These are phyloP conservation scores for Syzygium aqueum DNA, from an alignment of 345 rosid genomes.

Conservation along the genomic window DNA sequence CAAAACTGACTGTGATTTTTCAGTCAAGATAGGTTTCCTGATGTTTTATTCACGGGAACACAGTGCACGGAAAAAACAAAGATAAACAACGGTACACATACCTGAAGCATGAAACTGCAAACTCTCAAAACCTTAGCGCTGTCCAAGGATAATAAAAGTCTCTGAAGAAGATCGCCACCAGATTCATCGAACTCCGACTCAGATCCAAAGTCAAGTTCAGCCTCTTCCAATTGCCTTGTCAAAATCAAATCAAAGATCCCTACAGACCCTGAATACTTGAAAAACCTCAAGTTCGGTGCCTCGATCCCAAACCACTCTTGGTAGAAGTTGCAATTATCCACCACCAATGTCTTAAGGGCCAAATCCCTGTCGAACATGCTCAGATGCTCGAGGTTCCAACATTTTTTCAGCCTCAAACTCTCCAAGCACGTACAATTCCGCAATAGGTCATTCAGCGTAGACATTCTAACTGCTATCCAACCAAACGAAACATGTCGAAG, in stretches of 20 bases:
- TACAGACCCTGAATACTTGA: constrained; percentile 8
- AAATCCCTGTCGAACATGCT: not conserved
- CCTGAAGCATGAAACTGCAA: constrained; percentile 27
- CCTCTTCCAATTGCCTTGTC: constrained; percentile 6
- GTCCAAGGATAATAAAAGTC: constrained; percentile 6
- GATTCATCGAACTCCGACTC: constrained; percentile 8
- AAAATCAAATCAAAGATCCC: constrained; percentile 2
- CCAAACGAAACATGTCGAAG: constrained; percentile 24
- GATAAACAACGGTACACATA: not conserved
- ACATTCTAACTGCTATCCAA: constrained; percentile 9
- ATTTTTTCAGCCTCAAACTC: constrained; percentile 23
- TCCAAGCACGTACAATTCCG: constrained; percentile 10
- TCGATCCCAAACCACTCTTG: not conserved
- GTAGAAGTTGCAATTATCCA: constrained; percentile 18
- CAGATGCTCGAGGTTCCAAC: constrained; percentile 15
- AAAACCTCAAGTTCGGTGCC: constrained; percentile 10
- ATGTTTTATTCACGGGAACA: not conserved
- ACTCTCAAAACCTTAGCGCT: constrained; percentile 8
- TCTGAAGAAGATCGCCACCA: constrained; percentile 2
- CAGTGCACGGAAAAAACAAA: too few species aligned
- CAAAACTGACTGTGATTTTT: not conserved
- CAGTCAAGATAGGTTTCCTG: not conserved
- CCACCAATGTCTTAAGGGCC: constrained; percentile 4
- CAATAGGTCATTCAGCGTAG: constrained; percentile 5
- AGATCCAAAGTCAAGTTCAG: constrained; percentile 21